Conservation (phyloP, 75 land plant genomes). For the Cunninghamia lanceolata region DNA sequence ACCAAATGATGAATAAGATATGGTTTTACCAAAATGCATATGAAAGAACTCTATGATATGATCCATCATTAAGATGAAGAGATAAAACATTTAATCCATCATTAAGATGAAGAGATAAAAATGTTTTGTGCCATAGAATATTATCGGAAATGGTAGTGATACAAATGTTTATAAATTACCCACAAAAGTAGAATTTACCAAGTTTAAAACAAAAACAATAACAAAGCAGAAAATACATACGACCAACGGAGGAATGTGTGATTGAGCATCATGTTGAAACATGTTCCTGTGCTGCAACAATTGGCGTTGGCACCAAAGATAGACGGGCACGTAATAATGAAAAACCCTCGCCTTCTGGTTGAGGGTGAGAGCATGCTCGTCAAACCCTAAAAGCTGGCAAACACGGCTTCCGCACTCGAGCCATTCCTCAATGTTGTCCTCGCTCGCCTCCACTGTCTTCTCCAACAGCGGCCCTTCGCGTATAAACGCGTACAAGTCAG, state of each 20-base stretch:
- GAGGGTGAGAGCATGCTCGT: constrained; percentile 39
- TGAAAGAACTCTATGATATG: too few species aligned
- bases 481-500: constrained; percentile 69
- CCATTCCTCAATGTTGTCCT: constrained; percentile 68
- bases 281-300: constrained; percentile 38
- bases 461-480: constrained; percentile 72
- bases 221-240: constrained; percentile 30
- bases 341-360: constrained; percentile 72
- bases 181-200: background rate
- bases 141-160: too few species aligned
- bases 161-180: too few species aligned
- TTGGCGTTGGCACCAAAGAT: constrained; percentile 83
- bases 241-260: constrained; percentile 70
- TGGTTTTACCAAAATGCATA: too few species aligned
- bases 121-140: too few species aligned
- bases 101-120: too few species aligned
- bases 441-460: constrained; percentile 52
- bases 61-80: too few species aligned
- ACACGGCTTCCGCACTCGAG: constrained; percentile 41
- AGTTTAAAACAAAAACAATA: background rate
- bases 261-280: constrained; percentile 54
- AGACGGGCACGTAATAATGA: constrained; percentile 92
- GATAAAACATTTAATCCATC: too few species aligned
- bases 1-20: too few species aligned
- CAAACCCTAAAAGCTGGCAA: constrained; percentile 55